phyloP scores from a whole-genome alignment of 345 rosid genomes.

The Raphanus sativus region DNA sequence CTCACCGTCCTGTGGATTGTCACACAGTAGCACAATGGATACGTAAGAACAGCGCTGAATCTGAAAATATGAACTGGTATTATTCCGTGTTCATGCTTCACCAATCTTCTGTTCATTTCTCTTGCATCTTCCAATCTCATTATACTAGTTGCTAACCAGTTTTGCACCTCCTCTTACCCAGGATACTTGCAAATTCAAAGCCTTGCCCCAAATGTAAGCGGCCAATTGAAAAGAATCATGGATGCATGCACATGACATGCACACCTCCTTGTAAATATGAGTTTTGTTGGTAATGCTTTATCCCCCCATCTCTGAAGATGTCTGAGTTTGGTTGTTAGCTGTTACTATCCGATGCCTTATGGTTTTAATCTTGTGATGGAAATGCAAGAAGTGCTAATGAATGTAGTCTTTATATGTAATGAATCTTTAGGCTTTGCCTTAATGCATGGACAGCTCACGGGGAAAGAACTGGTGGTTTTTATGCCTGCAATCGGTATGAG shows the following conservation, averaged over 20 bases:
- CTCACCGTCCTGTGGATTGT: constrained; percentile 44
- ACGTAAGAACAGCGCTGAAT: constrained; percentile 39
- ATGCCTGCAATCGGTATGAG: constrained; percentile 53
- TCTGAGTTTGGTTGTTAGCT: constrained; percentile 11
- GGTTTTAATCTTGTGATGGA: constrained; percentile 11
- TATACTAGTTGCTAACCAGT: not conserved
- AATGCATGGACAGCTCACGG: constrained; percentile 40
- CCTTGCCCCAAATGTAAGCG: constrained; percentile 42
- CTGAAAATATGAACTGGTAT: constrained; percentile 42
- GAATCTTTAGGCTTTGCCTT: constrained; percentile 39
- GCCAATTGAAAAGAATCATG: constrained; percentile 42
- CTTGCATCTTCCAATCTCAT: not conserved
- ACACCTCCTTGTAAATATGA: constrained; percentile 42
- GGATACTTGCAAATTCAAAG: constrained; percentile 45
- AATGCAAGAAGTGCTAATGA: constrained; percentile 2
- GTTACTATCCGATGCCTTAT: constrained; percentile 8
- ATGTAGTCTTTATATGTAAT: constrained; percentile 12
- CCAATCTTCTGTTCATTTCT: constrained; percentile 6
- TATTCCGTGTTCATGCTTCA: not conserved
- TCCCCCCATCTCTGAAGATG: constrained; percentile 15
- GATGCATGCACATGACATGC: constrained; percentile 46
- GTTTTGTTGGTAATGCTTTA: constrained; percentile 36
- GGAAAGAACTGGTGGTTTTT: constrained; percentile 43
- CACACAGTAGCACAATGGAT: constrained; percentile 36
- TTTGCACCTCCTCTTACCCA: constrained; percentile 8